phyloP scores from a whole-genome alignment of 2,329 filamentous ascomycete genomes.

The Bretziella fagacearum region DNA sequence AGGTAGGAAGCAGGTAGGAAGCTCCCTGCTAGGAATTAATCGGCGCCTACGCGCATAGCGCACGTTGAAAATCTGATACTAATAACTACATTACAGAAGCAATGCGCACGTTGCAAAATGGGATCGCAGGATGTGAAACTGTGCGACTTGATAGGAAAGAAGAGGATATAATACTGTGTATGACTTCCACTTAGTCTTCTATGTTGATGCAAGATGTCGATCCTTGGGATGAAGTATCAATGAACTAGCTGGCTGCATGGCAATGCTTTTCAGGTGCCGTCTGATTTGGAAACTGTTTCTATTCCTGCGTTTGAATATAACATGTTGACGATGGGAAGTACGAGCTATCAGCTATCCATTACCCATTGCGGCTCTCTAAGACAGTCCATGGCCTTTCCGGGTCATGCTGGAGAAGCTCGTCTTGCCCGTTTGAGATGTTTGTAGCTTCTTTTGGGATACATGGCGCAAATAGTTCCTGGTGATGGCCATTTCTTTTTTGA shows the following conservation, averaged over 20 bases:
- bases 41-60: background rate
- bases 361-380: background rate
- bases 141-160: background rate
- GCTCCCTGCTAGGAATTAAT: background rate
- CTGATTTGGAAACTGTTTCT: background rate
- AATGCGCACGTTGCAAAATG: background rate
- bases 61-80: slow-evolving; percentile 3
- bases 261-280: background rate
- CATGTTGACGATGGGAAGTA: too few species aligned
- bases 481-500: background rate
- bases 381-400: background rate
- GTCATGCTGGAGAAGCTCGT: too few species aligned
- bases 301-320: too few species aligned
- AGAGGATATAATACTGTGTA: background rate
- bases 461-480: too few species aligned
- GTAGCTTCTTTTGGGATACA: background rate
- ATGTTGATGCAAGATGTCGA: background rate
- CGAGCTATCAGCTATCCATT: background rate
- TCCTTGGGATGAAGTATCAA: background rate
- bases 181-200: too few species aligned
- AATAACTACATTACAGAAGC: background rate
- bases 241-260: background rate
- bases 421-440: background rate
- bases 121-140: background rate
- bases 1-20: too few species aligned